Conservation (phyloP, 1,139 yeast species). For the Kodamaea anthophila region DNA sequence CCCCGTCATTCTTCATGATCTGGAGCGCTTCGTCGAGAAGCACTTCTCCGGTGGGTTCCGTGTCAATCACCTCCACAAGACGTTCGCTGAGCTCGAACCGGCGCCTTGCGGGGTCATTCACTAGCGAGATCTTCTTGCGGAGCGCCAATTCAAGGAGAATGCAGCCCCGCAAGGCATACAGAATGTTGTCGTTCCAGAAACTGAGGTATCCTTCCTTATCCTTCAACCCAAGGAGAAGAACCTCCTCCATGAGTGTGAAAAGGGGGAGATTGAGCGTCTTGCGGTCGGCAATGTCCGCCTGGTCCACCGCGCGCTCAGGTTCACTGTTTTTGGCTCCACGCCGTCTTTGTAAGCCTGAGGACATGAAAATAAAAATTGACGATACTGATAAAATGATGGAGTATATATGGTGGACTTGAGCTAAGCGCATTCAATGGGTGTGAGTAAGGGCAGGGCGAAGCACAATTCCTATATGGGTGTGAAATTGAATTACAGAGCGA, state of each 20-base stretch:
- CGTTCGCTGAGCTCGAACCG: conserved; percentile 86
- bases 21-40: conserved; percentile 88
- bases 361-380: conserved; percentile 3
- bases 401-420: too few relatives aligned
- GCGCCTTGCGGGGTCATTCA: conserved; percentile 90
- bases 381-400: neutral
- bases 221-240: conserved; percentile 82
- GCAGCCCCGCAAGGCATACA: conserved; percentile 94
- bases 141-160: conserved; percentile 87
- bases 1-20: conserved; percentile 80
- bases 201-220: conserved; percentile 95
- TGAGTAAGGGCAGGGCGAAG: too few relatives aligned
- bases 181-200: conserved; percentile 96
- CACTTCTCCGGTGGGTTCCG: conserved; percentile 89
- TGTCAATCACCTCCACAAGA: conserved; percentile 78
- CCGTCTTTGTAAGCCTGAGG: conserved; percentile 43
- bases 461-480: too few relatives aligned
- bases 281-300: conserved; percentile 53
- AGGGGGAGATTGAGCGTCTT: conserved; percentile 53
- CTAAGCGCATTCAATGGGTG: too few relatives aligned
- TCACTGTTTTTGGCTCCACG: conserved; percentile 32
- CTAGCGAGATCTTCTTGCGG: conserved; percentile 81
- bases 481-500: too few relatives aligned
- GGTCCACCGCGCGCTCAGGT: conserved; percentile 79
- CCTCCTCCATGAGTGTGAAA: conserved; percentile 94